A percentile compares a stretch with the other conserved stretches of the same genome.
Evolutionary conservation across 2,329 filamentous ascomycete genomes (phyloP).

Genomic region (Trichoderma simmonsii): DNA sequence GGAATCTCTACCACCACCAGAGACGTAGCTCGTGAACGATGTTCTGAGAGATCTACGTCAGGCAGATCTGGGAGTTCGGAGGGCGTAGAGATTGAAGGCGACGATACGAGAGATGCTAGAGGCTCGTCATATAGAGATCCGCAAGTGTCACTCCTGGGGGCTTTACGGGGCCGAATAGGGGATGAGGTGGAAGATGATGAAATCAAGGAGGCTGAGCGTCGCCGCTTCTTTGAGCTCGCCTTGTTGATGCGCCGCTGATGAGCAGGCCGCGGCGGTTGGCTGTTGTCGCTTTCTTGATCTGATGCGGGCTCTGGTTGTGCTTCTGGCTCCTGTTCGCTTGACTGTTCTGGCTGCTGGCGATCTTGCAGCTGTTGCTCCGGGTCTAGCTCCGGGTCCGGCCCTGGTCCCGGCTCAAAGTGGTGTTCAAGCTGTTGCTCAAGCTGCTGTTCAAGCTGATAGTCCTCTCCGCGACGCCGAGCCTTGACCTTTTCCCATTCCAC

Average conservation of each 20-base stretch:
- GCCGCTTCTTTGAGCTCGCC: slow-evolving; percentile 20
- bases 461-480: slow-evolving; percentile 11
- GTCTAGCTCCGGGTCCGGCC: not conserved
- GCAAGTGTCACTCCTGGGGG: slow-evolving; percentile 23
- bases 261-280: slow-evolving; percentile 29
- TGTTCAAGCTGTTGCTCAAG: not conserved
- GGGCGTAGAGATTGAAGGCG: slow-evolving; percentile 26
- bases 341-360: not conserved
- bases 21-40: slow-evolving; percentile 16
- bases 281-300: slow-evolving; percentile 22
- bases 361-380: not conserved
- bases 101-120: slow-evolving; percentile 30
- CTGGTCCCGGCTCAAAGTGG: not conserved
- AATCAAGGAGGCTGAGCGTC: not conserved
- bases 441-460: not conserved
- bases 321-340: not conserved
- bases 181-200: not conserved
- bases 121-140: slow-evolving; percentile 31
- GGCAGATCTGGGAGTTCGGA: slow-evolving; percentile 21
- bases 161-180: slow-evolving; percentile 24
- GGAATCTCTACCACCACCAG: slow-evolving; percentile 32
- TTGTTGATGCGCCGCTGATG: slow-evolving; percentile 28
- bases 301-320: slow-evolving; percentile 3
- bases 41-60: slow-evolving; percentile 16
- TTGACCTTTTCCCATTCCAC: slow-evolving; percentile 35